phyloP scores from a whole-genome alignment of 2,329 filamentous ascomycete genomes.

The Fusarium poae region DNA sequence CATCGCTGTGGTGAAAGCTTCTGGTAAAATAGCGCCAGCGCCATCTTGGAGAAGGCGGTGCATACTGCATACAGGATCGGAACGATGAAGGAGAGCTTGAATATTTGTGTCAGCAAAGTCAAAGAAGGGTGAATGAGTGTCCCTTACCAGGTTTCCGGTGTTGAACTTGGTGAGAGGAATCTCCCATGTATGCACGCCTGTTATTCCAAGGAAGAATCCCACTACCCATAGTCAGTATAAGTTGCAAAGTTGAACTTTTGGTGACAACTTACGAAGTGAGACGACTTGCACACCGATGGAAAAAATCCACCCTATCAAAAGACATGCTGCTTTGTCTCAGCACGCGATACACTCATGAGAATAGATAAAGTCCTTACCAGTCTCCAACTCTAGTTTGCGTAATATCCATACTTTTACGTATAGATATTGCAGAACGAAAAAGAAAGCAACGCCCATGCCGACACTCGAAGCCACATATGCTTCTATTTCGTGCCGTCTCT shows the following conservation, averaged over 20 bases:
- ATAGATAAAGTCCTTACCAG: slow-evolving; percentile 26
- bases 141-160: slow-evolving; percentile 20
- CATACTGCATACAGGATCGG: slow-evolving; percentile 45
- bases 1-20: slow-evolving; percentile 53
- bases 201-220: slow-evolving; percentile 26
- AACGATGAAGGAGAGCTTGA: slow-evolving; percentile 41
- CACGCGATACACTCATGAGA: neutral
- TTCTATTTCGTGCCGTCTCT: slow-evolving; percentile 38
- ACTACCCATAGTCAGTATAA: slow-evolving; percentile 1
- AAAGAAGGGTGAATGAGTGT: rapidly evolving
- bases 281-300: slow-evolving; percentile 39
- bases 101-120: neutral
- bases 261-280: slow-evolving; percentile 31
- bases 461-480: slow-evolving; percentile 40
- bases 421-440: slow-evolving; percentile 46
- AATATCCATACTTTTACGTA: slow-evolving; percentile 45
- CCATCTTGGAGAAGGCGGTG: slow-evolving; percentile 54
- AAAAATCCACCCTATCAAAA: slow-evolving; percentile 40
- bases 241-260: neutral
- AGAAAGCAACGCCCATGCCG: slow-evolving; percentile 36
- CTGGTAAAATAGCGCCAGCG: slow-evolving; percentile 56
- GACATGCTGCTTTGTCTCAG: slow-evolving; percentile 31
- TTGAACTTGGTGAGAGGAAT: slow-evolving; percentile 44
- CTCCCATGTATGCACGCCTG: slow-evolving; percentile 53
- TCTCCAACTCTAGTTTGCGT: slow-evolving; percentile 39